A percentile compares a stretch with the other conserved stretches of the same genome.
phyloP scores from a whole-genome alignment of 2,329 filamentous ascomycete species.

The Nothomitra cinnamomea region DNA sequence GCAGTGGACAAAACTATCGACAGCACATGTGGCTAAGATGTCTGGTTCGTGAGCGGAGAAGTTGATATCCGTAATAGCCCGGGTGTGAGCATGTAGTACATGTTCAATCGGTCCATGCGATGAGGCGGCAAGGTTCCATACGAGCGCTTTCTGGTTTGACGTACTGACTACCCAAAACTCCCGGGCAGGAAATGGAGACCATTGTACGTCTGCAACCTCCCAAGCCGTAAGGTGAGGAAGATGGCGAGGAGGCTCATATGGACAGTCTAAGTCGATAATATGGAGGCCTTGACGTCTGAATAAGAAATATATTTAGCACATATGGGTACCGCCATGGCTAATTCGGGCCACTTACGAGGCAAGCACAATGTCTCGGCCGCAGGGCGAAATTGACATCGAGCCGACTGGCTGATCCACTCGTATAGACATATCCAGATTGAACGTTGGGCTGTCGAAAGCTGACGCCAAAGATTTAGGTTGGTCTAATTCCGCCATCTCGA shows the following conservation, averaged over 20 bases:
- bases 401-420: constrained; percentile 66
- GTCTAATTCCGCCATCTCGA: constrained; percentile 2
- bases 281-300: constrained; percentile 63
- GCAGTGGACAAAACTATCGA: constrained; percentile 83
- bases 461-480: constrained; percentile 17
- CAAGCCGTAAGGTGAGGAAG: constrained; percentile 78
- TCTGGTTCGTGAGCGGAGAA: constrained; percentile 89
- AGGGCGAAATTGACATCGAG: constrained; percentile 84
- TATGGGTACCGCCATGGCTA: constrained; percentile 39
- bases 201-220: constrained; percentile 91
- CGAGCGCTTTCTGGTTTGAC: constrained; percentile 82
- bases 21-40: constrained; percentile 72
- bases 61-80: constrained; percentile 91
- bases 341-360: constrained; percentile 43
- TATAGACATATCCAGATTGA: constrained; percentile 70
- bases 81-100: constrained; percentile 67
- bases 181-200: constrained; percentile 79
- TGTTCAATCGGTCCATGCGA: constrained; percentile 74
- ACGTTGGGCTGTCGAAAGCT: constrained; percentile 73
- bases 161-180: constrained; percentile 92
- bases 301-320: constrained; percentile 61
- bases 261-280: constrained; percentile 82
- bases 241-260: constrained; percentile 71
- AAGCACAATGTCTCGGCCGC: constrained; percentile 75
- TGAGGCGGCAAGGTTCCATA: constrained; percentile 74